phyloP scores from a whole-genome alignment of 164 flowering plant species.

The Warburgia ugandensis region DNA sequence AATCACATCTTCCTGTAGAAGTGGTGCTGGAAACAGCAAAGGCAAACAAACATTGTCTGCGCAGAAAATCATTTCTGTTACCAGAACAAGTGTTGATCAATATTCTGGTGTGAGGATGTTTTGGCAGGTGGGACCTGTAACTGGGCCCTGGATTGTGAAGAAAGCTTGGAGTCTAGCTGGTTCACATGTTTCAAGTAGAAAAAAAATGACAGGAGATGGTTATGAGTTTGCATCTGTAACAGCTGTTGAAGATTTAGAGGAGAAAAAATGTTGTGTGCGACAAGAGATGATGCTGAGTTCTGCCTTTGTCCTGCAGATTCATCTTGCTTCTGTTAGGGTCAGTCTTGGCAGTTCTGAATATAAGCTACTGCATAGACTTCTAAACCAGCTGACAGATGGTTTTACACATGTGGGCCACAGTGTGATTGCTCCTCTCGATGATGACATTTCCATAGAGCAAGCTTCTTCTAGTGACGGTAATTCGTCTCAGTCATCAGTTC shows the following conservation, averaged over 20 bases:
- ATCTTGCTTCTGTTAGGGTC: conserved; percentile 35
- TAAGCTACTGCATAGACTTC: conserved; percentile 28
- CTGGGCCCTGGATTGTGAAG: conserved; percentile 62
- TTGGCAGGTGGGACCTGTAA: conserved; percentile 66
- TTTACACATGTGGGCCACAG: conserved; percentile 24
- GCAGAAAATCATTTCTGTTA: conserved; percentile 37
- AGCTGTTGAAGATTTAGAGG: conserved; percentile 39
- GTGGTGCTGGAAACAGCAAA: conserved; percentile 12
- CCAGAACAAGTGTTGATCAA: conserved; percentile 18
- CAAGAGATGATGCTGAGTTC: conserved; percentile 71
- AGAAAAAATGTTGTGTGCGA: conserved; percentile 32
- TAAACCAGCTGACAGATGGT: conserved; percentile 37
- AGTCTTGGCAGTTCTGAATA: conserved; percentile 42
- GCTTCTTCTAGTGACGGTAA: conserved; percentile 5
- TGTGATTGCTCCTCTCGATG: conserved; percentile 7
- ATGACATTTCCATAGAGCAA: conserved; percentile 2
- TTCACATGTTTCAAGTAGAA: conserved; percentile 31
- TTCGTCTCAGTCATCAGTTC: conserved; percentile 51
- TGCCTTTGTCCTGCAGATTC: conserved; percentile 37
- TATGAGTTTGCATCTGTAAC: conserved; percentile 66
- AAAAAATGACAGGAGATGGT: conserved; percentile 33
- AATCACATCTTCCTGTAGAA: conserved; percentile 24
- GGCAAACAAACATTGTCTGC: conserved; percentile 26
- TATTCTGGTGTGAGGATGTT: conserved; percentile 45
- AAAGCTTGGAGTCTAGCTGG: conserved; percentile 58